phyloP scores from a whole-genome alignment of 2,329 filamentous ascomycete species.

The Ophiostoma populinum region DNA sequence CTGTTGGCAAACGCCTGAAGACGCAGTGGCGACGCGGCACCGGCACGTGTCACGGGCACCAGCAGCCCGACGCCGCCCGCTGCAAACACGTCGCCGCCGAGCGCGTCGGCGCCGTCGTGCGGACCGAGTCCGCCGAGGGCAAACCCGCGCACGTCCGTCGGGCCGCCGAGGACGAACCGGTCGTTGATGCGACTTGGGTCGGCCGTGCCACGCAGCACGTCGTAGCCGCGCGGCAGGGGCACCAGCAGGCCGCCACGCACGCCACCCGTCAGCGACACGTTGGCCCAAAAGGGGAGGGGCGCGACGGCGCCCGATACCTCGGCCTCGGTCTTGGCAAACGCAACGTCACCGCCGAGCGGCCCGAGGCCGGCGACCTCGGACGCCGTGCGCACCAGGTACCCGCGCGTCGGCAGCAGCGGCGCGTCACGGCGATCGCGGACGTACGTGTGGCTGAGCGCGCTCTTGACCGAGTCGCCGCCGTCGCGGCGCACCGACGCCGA shows the following conservation, averaged over 20 bases:
- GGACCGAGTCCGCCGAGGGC: conserved; percentile 77
- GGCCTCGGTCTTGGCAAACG: conserved; percentile 84
- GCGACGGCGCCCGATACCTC: conserved; percentile 65
- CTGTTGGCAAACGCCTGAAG: conserved; percentile 86
- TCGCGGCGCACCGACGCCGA: conserved; percentile 69
- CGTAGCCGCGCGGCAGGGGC: conserved; percentile 52
- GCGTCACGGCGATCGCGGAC: conserved; percentile 60
- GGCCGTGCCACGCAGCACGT: conserved; percentile 29
- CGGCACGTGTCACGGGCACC: conserved; percentile 66
- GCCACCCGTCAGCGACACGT: conserved; percentile 68
- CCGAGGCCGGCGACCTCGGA: conserved; percentile 81
- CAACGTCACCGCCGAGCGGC: conserved; percentile 69
- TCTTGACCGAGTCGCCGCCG: conserved; percentile 56
- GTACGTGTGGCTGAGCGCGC: conserved; percentile 22
- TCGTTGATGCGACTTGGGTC: conserved; percentile 73
- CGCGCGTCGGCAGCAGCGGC: conserved; percentile 64
- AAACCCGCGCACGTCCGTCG: conserved; percentile 89
- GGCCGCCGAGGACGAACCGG: conserved; percentile 85
- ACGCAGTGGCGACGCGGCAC: conserved; percentile 67
- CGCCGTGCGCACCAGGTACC: conserved; percentile 62
- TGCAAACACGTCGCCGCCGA: conserved; percentile 83
- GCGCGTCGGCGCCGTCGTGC: conserved; percentile 66
- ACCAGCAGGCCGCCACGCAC: conserved; percentile 69
- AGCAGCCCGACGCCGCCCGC: conserved; percentile 77
- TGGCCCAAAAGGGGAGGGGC: conserved; percentile 43